Conservation (phyloP, 345 rosid genomes). For the Theobroma cacao region DNA sequence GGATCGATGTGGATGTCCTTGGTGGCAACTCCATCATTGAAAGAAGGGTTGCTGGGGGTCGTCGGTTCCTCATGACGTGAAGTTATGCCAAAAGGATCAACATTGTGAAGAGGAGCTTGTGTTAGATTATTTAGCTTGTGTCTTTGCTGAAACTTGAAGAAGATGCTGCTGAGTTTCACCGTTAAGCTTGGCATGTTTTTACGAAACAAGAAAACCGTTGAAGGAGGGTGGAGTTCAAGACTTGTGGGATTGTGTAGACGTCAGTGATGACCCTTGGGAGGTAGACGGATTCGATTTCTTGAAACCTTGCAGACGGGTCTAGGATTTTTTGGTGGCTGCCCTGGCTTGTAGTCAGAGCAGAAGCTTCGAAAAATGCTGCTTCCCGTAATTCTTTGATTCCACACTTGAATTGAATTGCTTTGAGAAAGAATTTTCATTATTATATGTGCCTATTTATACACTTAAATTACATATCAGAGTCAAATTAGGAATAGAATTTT, state of each 20-base stretch:
- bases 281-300: slow-evolving; percentile 5
- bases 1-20: slow-evolving; percentile 76
- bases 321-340: not conserved
- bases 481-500: too few relatives aligned
- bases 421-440: too few relatives aligned
- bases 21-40: slow-evolving; percentile 60
- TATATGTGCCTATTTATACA: too few relatives aligned
- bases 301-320: slow-evolving; percentile 2
- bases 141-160: slow-evolving; percentile 59
- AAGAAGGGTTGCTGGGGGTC: slow-evolving; percentile 51
- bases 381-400: not conserved
- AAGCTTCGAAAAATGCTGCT: not conserved
- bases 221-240: not conserved
- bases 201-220: not conserved
- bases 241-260: not conserved
- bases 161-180: slow-evolving; percentile 54
- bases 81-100: slow-evolving; percentile 47
- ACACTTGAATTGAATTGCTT: too few relatives aligned
- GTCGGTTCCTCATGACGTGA: slow-evolving; percentile 55
- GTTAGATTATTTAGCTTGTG: slow-evolving; percentile 44
- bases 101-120: slow-evolving; percentile 27
- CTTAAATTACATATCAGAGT: too few relatives aligned
- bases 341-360: not conserved
- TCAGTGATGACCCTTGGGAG: slow-evolving; percentile 4
- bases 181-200: slow-evolving; percentile 55